Percentiles rank a stretch among this genome's conserved stretches.
Evolutionary conservation across 139 green algal genomes (phyloP).

Genomic region (Chlamydomonas schloesseri): DNA sequence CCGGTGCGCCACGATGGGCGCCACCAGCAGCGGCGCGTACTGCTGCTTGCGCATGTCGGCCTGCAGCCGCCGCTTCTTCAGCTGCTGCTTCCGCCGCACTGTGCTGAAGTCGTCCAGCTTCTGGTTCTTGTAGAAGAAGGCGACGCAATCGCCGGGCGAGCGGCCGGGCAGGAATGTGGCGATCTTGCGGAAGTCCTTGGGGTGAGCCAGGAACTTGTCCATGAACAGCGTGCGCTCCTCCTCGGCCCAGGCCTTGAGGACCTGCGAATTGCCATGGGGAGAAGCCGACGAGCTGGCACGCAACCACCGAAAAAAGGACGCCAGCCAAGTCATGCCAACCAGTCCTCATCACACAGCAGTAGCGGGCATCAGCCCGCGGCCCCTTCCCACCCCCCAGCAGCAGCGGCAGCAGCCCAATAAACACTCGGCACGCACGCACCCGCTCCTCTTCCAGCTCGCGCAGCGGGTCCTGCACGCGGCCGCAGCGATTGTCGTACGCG

Average conservation of each 20-base stretch:
- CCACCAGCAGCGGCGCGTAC: conserved; percentile 47
- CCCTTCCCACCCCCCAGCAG: too few relatives aligned
- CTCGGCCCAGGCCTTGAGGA: conserved; percentile 72
- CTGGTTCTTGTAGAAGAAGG: conserved; percentile 90
- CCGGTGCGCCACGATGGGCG: conserved; percentile 27
- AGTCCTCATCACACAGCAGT: too few relatives aligned
- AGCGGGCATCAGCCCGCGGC: too few relatives aligned
- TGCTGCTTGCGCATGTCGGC: conserved; percentile 47
- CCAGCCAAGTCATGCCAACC: too few relatives aligned
- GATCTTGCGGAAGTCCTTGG: conserved; percentile 92
- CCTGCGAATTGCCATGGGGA: not conserved
- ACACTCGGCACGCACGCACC: not conserved
- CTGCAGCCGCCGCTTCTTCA: conserved; percentile 89
- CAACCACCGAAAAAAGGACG: too few relatives aligned
- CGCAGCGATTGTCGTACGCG: conserved; percentile 68
- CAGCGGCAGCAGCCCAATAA: too few relatives aligned
- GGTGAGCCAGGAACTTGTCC: conserved; percentile 86
- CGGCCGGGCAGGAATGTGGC: conserved; percentile 79
- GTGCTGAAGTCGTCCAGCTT: conserved; percentile 90
- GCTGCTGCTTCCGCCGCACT: conserved; percentile 87
- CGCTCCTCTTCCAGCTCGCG: conserved; percentile 60
- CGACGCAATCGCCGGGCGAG: conserved; percentile 84
- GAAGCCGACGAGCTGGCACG: too few relatives aligned
- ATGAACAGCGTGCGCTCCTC: conserved; percentile 89
- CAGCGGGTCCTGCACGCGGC: conserved; percentile 72